phyloP scores from a whole-genome alignment of 1,284 basidiomycete genomes.

The Cryptococcus maquisensis region DNA sequence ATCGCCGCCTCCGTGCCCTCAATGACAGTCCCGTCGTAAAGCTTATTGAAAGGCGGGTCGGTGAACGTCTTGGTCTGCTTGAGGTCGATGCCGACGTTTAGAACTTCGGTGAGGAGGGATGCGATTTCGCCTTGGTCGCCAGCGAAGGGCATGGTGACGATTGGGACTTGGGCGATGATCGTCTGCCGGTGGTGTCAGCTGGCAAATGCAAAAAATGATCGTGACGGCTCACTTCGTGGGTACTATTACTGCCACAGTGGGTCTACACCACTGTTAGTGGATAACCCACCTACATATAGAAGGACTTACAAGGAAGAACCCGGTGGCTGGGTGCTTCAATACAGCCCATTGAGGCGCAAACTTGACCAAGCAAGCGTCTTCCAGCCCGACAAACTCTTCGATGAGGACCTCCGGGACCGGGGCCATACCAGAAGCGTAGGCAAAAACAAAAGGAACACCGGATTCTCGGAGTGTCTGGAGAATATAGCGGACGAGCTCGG shows the following conservation, averaged over 20 bases:
- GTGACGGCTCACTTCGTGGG: slow-evolving; percentile 12
- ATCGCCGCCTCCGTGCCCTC: slow-evolving; percentile 28
- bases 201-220: neutral
- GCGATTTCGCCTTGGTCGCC: slow-evolving; percentile 27
- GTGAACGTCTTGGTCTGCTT: slow-evolving; percentile 24
- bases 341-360: slow-evolving; percentile 27
- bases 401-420: slow-evolving; percentile 8
- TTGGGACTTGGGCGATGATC: slow-evolving; percentile 16
- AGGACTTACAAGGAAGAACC: slow-evolving; percentile 19
- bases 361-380: slow-evolving; percentile 13
- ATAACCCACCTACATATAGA: neutral
- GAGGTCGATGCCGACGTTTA: slow-evolving; percentile 17
- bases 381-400: slow-evolving; percentile 10
- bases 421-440: slow-evolving; percentile 18
- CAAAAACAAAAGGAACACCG: slow-evolving; percentile 23
- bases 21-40: slow-evolving; percentile 23
- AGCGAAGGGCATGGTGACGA: slow-evolving; percentile 22
- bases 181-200: slow-evolving; percentile 4
- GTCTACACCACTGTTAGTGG: slow-evolving; percentile 3
- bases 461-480: slow-evolving; percentile 17
- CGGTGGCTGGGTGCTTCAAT: slow-evolving; percentile 18
- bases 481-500: slow-evolving; percentile 19
- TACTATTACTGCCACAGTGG: slow-evolving; percentile 24
- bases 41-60: slow-evolving; percentile 10
- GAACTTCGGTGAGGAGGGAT: slow-evolving; percentile 4